These are phyloP conservation scores for Diaporthe humulicola DNA, from an alignment of 2,329 filamentous ascomycete genomes.

Conservation along the genomic window DNA sequence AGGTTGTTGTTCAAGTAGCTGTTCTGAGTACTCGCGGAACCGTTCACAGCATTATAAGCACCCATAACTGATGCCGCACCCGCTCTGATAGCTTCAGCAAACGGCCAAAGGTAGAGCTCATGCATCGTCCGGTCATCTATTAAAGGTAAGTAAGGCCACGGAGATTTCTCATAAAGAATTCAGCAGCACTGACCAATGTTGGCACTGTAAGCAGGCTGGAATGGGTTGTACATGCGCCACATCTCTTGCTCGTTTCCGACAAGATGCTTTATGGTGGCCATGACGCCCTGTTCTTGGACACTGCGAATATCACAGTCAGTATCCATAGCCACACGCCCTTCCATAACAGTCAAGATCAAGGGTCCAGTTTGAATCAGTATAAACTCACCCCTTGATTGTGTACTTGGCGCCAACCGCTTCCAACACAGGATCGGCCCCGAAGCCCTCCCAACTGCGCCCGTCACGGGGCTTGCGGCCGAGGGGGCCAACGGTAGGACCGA, in stretches of 20 bases:
- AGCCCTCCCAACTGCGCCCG: slow-evolving; percentile 82
- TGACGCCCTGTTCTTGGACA: slow-evolving; percentile 84
- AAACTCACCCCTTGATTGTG: slow-evolving; percentile 72
- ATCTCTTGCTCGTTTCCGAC: slow-evolving; percentile 81
- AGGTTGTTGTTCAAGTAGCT: slow-evolving; percentile 81
- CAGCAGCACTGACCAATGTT: slow-evolving; percentile 58
- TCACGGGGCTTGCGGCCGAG: slow-evolving; percentile 79
- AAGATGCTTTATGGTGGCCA: slow-evolving; percentile 86
- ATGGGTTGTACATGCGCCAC: slow-evolving; percentile 67
- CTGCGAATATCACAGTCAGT: slow-evolving; percentile 17
- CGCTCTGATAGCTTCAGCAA: slow-evolving; percentile 78
- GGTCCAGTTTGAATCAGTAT: no score
- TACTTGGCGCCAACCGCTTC: slow-evolving; percentile 80
- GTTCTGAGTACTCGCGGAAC: slow-evolving; percentile 85
- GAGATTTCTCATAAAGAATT: slow-evolving; percentile 66
- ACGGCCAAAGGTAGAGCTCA: slow-evolving; percentile 84
- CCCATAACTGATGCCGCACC: slow-evolving; percentile 76
- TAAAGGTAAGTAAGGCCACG: not conserved
- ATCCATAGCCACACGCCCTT: not conserved
- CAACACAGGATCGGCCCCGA: slow-evolving; percentile 77
- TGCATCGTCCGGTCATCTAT: slow-evolving; percentile 79
- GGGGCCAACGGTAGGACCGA: slow-evolving; percentile 79
- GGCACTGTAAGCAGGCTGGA: slow-evolving; percentile 67
- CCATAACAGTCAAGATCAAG: not conserved
- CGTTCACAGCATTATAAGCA: slow-evolving; percentile 81